Percentiles rank a stretch among this genome's conserved stretches.
These are phyloP conservation scores for Myxozyma monticola DNA, from an alignment of 805 yeast genomes.

Conservation along the genomic window DNA sequence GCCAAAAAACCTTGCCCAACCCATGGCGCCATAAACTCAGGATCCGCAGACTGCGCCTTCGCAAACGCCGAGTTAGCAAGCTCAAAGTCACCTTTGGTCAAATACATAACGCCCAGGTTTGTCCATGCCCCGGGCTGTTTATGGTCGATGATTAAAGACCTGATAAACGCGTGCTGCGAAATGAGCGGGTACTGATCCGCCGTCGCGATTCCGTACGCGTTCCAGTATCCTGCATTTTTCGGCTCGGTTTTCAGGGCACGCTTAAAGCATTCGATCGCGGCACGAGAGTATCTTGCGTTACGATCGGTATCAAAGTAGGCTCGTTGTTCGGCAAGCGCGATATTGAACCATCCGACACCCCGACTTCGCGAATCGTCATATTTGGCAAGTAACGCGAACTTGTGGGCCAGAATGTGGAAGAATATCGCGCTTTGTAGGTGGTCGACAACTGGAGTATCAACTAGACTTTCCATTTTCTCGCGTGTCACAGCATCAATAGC, in stretches of 20 bases:
- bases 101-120: conserved; percentile 74
- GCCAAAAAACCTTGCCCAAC: conserved; percentile 72
- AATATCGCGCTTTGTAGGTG: neutral
- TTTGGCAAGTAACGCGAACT: conserved; percentile 17
- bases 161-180: conserved; percentile 90
- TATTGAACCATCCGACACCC: conserved; percentile 54
- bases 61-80: conserved; percentile 72
- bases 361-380: conserved; percentile 8
- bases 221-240: conserved; percentile 74
- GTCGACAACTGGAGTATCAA: conserved; percentile 2
- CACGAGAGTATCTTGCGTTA: conserved; percentile 35
- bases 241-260: conserved; percentile 71
- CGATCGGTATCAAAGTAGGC: conserved; percentile 48
- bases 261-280: conserved; percentile 60
- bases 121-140: conserved; percentile 73
- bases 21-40: conserved; percentile 78
- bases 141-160: conserved; percentile 69
- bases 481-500: conserved; percentile 27
- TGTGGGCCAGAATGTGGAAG: conserved; percentile 22
- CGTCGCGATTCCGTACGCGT: conserved; percentile 75
- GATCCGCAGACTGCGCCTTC: conserved; percentile 78
- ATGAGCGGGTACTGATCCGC: conserved; percentile 63
- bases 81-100: conserved; percentile 64
- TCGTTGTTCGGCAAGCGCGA: conserved; percentile 51
- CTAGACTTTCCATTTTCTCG: neutral